These are phyloP conservation scores for Daedaleopsis sinensis DNA, from an alignment of 768 basidiomycete species.

Conservation along the genomic window DNA sequence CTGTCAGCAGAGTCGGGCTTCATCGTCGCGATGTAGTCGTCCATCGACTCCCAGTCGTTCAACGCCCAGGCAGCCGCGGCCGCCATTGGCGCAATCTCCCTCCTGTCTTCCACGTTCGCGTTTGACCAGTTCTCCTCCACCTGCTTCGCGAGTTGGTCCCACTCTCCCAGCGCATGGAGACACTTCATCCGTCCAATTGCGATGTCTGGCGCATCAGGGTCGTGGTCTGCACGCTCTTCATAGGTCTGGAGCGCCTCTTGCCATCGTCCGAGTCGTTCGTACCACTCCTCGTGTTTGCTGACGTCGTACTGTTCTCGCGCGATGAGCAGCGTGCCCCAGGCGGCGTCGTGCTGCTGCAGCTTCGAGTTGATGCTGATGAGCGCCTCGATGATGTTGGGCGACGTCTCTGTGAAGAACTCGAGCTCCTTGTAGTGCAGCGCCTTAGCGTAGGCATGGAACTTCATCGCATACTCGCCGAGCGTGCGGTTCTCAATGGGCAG, in stretches of 20 bases:
- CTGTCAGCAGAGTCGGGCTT: constrained; percentile 91
- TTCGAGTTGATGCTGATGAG: constrained; percentile 96
- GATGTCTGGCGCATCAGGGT: constrained; percentile 75
- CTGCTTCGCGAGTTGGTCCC: constrained; percentile 86
- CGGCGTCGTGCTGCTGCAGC: constrained; percentile 96
- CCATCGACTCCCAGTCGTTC: constrained; percentile 98
- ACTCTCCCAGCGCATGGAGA: constrained; percentile 95
- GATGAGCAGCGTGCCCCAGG: constrained; percentile 92
- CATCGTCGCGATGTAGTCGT: constrained; percentile 94
- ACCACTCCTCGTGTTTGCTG: constrained; percentile 97
- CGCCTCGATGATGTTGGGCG: constrained; percentile 88
- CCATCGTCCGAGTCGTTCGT: constrained; percentile 95
- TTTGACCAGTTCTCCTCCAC: constrained; percentile 89
- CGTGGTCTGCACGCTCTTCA: constrained; percentile 74
- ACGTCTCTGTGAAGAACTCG: constrained; percentile 93
- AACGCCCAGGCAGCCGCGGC: constrained; percentile 97
- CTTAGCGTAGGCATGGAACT: constrained; percentile 94
- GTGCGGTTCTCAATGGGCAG: constrained; percentile 92
- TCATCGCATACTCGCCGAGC: constrained; percentile 91
- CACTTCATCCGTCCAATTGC: constrained; percentile 94
- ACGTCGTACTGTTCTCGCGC: constrained; percentile 91
- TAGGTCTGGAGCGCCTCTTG: constrained; percentile 89
- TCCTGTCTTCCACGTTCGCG: constrained; percentile 79
- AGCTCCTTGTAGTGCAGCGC: constrained; percentile 98
- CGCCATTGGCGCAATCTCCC: constrained; percentile 94